phyloP scores from a whole-genome alignment of 2,329 filamentous ascomycete species.

The Gliomastix tumulicola region DNA sequence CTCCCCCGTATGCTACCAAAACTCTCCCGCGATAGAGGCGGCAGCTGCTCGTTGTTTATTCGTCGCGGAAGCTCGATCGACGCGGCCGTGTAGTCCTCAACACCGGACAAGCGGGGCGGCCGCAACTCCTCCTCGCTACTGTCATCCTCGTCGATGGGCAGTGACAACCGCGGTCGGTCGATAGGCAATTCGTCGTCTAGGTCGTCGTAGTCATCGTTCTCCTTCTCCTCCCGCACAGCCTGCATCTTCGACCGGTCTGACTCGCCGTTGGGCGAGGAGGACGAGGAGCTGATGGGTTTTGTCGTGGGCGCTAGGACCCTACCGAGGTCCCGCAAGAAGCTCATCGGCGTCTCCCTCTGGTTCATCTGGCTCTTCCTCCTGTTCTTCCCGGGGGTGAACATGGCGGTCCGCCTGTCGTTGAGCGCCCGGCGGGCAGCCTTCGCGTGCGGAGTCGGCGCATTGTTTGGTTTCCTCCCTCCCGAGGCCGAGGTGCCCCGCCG shows the following conservation, averaged over 20 bases:
- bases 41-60: too few species aligned
- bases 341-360: conserved; percentile 48
- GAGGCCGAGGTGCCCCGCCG: conserved; percentile 37
- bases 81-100: conserved; percentile 49
- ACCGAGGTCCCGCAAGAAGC: conserved; percentile 46
- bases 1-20: conserved; percentile 47
- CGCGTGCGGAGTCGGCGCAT: conserved; percentile 51
- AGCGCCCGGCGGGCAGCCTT: conserved; percentile 52
- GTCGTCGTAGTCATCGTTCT: conserved; percentile 27
- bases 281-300: conserved; percentile 36
- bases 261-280: conserved; percentile 25
- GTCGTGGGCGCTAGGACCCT: conserved; percentile 43
- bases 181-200: conserved; percentile 42
- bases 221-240: too few species aligned
- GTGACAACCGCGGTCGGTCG: conserved; percentile 45
- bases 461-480: conserved; percentile 28
- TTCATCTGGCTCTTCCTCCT: conserved; percentile 50
- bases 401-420: conserved; percentile 49
- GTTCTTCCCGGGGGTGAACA: conserved; percentile 53
- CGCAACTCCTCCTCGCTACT: conserved; percentile 43
- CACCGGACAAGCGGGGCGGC: conserved; percentile 44
- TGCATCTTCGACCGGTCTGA: not conserved
- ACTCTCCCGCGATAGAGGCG: conserved; percentile 44
- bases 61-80: conserved; percentile 55
- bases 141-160: conserved; percentile 43